Evolutionary conservation across 768 basidiomycete genomes (phyloP), one percentile per base, ranked within the genome.

Genomic region (Lactifluus rugatus): DNA sequence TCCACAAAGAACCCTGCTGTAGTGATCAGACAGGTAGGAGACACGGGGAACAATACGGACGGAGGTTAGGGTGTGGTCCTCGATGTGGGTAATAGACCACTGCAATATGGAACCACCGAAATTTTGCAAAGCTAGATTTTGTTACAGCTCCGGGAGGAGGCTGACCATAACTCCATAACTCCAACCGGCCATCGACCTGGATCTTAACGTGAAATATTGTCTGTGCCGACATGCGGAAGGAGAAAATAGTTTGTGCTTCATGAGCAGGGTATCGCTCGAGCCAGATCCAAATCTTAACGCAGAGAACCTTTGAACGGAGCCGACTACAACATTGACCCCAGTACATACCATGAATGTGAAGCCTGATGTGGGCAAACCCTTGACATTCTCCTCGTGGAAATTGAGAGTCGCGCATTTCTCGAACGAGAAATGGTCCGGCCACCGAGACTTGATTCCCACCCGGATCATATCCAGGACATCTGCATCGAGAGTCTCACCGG

Each of bases 401-500:
- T 74, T 71, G 6, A 89, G 62, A 9, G 78, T 71, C 2, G 85
- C 79, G 5, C 72, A 68, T 2, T 77, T 76, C 66, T 83, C 82
- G 64, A 91, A 71, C 2, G 82, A 86, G 59, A 93, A 79, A 66
- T 92, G 89, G 56, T 83, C 80, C 0, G 86, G 81, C 90, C 89
- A 92, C 34, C 82, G 78, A 39, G 82, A 82, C 68, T 81, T 85
- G 76, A 88, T 83, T 2, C 81, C 82, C 47, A 78, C 76, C 7
- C 85, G 80, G 53, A 92, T 75, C 26, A 89, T 70, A 45, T 89
- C 88, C 46, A 91, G 68, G 36, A 88, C 75, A 48, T 87, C 86
- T 6, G 71, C 66, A 60, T 89, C 81, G 25, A 89, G 67, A 0
- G 71, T 74, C 14, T 77, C 76, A 53, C 80, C 75, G 2, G 70